Evolutionary conservation across 2,329 filamentous ascomycete species (phyloP), one percentile per base, ranked within the genome.

Genomic region (Beauveria pseudobassiana): DNA sequence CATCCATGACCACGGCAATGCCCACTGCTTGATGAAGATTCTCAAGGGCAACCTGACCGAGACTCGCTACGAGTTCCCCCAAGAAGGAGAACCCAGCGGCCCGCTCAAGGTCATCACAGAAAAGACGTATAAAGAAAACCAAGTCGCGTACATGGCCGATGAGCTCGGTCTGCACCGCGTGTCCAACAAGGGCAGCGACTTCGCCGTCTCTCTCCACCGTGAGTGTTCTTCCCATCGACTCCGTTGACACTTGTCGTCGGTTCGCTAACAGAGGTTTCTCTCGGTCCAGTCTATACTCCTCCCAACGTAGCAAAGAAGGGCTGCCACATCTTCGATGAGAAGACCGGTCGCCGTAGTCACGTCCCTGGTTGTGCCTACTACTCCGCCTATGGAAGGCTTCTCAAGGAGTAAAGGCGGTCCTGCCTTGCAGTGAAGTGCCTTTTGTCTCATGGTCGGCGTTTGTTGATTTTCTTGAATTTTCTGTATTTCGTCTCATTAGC

Each of bases 21-120:
- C 92, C 45, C 93, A 96, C 73, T 97, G 93, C 75, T 79, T 96
- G 68, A 96, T 96, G 91, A 96, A 88, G 79, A 87, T 93, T 66
- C 82, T 96, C 65, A 86, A 86, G 67, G 93, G 93, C 51, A 82
- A 80, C 64, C 78, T 96, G 63, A 89, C 86, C 67, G 93, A 97
- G 77, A 93, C 90, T 20, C 83, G 90, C 63, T 96, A 91, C 74
- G 82, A 82, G 57, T 92, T 89, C 76, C 92, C 92, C 0, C 71
- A 78, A 54, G 72, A 72, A 24, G 65, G 68, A 38, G 72, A 75
- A 54, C 75, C 79, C 54, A 77, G 81, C 54, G 77, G 78, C 6
- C 85, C 87, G 3, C 86, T 89, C 74, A 71, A 78, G 63, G 74
- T 89, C 62, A 87, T 86, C 65, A 87, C 84, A 50, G 83, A 90